Conservation (phyloP, 768 basidiomycete species). For the Ramaria rubella region DNA sequence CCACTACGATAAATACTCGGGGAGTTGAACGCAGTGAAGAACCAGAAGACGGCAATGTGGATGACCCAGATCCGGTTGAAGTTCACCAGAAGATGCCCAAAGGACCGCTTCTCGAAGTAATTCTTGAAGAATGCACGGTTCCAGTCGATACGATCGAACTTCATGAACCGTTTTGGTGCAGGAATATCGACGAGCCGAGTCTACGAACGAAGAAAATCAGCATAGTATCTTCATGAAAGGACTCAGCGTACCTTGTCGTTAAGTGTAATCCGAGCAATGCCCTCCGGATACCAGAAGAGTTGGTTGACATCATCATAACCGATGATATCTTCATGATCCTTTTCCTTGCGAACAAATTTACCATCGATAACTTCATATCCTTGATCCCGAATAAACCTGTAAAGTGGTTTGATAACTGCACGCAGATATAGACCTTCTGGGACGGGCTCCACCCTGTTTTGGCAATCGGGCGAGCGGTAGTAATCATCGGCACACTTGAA, state of each 20-base stretch:
- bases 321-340: constrained; percentile 90
- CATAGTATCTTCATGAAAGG: not conserved
- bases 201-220: constrained; percentile 31
- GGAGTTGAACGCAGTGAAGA: constrained; percentile 97
- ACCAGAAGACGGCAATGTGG: constrained; percentile 90
- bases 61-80: constrained; percentile 99
- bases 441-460: constrained; percentile 87
- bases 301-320: constrained; percentile 99
- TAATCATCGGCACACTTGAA: constrained; percentile 99
- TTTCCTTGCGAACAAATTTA: constrained; percentile 90
- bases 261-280: constrained; percentile 86
- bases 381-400: constrained; percentile 94
- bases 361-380: constrained; percentile 94
- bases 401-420: constrained; percentile 88
- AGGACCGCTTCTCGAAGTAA: constrained; percentile 93
- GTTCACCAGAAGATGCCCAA: constrained; percentile 91
- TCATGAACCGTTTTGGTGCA: constrained; percentile 90
- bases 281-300: constrained; percentile 99
- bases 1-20: constrained; percentile 82
- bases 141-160: constrained; percentile 90
- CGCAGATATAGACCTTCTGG: constrained; percentile 92
- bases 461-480: constrained; percentile 96
- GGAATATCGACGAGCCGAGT: constrained; percentile 87
- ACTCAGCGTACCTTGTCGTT: constrained; percentile 65
- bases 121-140: constrained; percentile 97